Conservation (phyloP, 2,329 filamentous ascomycete genomes). For the Trichophyton equinum region DNA sequence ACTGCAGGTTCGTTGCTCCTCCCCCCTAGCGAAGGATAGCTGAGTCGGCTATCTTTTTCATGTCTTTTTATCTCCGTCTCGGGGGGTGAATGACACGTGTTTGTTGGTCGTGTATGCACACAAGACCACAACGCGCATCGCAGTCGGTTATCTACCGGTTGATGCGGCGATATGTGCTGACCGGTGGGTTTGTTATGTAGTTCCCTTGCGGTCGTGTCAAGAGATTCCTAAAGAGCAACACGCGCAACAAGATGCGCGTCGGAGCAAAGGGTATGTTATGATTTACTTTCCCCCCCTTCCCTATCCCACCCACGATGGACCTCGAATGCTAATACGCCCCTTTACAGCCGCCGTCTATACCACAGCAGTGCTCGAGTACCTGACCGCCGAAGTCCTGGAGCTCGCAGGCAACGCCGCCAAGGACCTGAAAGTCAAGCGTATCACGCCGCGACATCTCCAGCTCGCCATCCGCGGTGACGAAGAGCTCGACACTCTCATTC, state of each 20-base stretch:
- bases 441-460: slow-evolving; percentile 93
- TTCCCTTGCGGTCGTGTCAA: slow-evolving; percentile 99
- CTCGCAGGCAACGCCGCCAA: slow-evolving; percentile 97
- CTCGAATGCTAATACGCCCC: slow-evolving; percentile 5
- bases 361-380: slow-evolving; percentile 93
- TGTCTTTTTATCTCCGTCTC: neutral
- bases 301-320: slow-evolving; percentile 5
- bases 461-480: slow-evolving; percentile 97
- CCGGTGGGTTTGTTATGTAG: slow-evolving; percentile 37
- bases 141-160: neutral
- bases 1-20: slow-evolving; percentile 62
- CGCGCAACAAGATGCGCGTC: slow-evolving; percentile 99
- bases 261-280: slow-evolving; percentile 60
- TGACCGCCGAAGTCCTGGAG: slow-evolving; percentile 97
- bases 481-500: slow-evolving; percentile 93
- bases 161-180: neutral
- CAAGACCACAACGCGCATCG: neutral
- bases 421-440: slow-evolving; percentile 99
- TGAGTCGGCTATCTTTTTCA: neutral
- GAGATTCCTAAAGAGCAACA: slow-evolving; percentile 98
- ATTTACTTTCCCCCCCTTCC: neutral
- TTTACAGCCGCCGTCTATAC: slow-evolving; percentile 77
- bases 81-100: slow-evolving; percentile 4
- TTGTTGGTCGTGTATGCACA: neutral
- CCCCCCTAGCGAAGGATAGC: slow-evolving; percentile 11